Conservation (phyloP, 345 rosid genomes). For the Populus pruinosa region DNA sequence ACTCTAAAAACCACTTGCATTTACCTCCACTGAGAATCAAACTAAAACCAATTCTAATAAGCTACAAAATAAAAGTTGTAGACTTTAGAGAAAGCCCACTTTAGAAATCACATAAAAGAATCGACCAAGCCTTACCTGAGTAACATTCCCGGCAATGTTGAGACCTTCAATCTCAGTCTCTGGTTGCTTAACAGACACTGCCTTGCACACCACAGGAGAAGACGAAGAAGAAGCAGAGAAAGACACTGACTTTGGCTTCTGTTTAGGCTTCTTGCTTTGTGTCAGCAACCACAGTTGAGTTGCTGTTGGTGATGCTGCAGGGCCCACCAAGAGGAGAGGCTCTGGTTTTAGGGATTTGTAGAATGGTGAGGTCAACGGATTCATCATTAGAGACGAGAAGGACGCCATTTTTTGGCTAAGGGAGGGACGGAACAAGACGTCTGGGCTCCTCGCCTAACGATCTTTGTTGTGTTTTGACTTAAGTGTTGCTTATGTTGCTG, state of each 20-base stretch:
- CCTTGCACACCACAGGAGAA: slow-evolving; percentile 55
- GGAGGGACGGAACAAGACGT: background rate
- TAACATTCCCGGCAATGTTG: slow-evolving; percentile 80
- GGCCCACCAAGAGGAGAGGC: slow-evolving; percentile 12
- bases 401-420: slow-evolving; percentile 30
- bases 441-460: too few species aligned
- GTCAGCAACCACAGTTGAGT: slow-evolving; percentile 20
- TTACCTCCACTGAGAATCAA: too few species aligned
- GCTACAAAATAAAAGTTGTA: background rate
- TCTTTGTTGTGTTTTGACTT: too few species aligned
- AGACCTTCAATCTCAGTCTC: slow-evolving; percentile 58
- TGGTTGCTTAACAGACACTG: slow-evolving; percentile 53
- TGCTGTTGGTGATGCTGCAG: slow-evolving; percentile 9
- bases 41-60: background rate
- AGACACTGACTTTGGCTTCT: too few species aligned
- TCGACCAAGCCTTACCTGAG: slow-evolving; percentile 44
- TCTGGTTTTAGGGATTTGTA: slow-evolving; percentile 23
- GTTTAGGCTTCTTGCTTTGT: slow-evolving; percentile 15
- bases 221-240: slow-evolving; percentile 16
- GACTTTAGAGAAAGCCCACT: slow-evolving; percentile 2
- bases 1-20: too few species aligned
- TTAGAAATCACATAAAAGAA: background rate
- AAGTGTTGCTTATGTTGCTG: too few species aligned
- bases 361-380: slow-evolving; percentile 42
- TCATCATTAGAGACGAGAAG: slow-evolving; percentile 34